phyloP scores from a whole-genome alignment of 768 basidiomycete species.

The Saitozyma sp. region DNA sequence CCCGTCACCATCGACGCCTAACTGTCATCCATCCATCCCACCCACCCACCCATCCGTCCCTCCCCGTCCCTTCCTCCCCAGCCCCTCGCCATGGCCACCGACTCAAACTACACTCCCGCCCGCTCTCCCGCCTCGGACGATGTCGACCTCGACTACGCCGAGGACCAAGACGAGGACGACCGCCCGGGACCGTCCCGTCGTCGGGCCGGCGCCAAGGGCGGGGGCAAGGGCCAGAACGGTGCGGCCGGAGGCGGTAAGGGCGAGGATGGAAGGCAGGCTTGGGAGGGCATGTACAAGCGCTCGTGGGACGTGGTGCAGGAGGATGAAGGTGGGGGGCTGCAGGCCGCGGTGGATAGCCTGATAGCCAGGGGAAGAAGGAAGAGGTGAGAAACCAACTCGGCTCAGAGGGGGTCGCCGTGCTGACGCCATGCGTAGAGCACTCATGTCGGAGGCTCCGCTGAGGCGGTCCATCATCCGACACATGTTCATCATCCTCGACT shows the following conservation, averaged over 20 bases:
- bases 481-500: constrained; percentile 84
- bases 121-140: constrained; percentile 23
- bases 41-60: no score
- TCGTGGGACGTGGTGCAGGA: constrained; percentile 98
- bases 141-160: constrained; percentile 14
- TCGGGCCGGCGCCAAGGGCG: neutral
- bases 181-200: constrained; percentile 27
- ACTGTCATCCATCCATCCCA: no score
- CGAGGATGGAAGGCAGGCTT: constrained; percentile 64
- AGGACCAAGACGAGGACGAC: constrained; percentile 30
- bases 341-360: constrained; percentile 82
- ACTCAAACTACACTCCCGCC: constrained; percentile 22
- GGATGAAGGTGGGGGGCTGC: constrained; percentile 87
- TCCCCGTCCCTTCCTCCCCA: no score
- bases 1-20: no score
- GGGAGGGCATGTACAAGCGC: constrained; percentile 92
- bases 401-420: neutral
- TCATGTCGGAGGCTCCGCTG: constrained; percentile 65
- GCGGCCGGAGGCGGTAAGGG: no score
- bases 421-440: constrained; percentile 22
- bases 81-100: constrained; percentile 20
- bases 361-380: constrained; percentile 81
- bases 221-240: neutral
- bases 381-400: constrained; percentile 58
- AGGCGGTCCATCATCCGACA: constrained; percentile 96